phyloP scores from a whole-genome alignment of 176 grass and related monocot species.

The Aechmea fasciata region DNA sequence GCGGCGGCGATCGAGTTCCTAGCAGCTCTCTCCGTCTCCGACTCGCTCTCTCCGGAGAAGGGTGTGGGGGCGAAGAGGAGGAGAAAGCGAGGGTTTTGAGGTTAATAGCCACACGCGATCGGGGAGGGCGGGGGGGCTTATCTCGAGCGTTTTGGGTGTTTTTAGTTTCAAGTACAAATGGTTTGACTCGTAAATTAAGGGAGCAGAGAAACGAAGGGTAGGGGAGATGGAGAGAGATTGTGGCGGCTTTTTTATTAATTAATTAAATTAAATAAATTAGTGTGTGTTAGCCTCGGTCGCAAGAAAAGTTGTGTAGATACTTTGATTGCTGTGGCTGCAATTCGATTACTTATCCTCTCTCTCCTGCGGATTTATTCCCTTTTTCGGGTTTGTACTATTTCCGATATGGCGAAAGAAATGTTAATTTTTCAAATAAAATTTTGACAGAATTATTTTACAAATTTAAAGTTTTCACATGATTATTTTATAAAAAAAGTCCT shows the following conservation, averaged over 20 bases:
- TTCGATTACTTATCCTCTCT: not conserved
- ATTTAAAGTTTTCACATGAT: too few species aligned
- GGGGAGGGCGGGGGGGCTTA: not conserved
- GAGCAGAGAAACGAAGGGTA: too few species aligned
- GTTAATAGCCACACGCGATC: not conserved
- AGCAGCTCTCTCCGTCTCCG: not conserved
- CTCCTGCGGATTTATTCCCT: not conserved
- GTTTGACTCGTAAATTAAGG: not conserved
- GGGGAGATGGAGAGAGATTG: not conserved
- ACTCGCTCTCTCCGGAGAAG: conserved; percentile 15
- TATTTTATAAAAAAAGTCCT: too few species aligned
- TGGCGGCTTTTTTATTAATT: not conserved
- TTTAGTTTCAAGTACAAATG: not conserved
- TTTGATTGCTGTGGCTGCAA: not conserved
- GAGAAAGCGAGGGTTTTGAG: not conserved
- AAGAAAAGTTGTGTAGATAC: not conserved
- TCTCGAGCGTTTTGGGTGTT: not conserved
- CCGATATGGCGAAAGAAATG: too few species aligned
- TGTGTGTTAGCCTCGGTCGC: not conserved
- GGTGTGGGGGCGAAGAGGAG: not conserved
- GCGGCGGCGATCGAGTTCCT: conserved; percentile 23
- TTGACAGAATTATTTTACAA: too few species aligned
- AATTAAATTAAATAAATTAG: not conserved
- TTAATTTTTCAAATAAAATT: too few species aligned
- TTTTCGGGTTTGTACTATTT: too few species aligned